These are phyloP conservation scores for Cadophora sp. DNA, from an alignment of 2,329 filamentous ascomycete genomes.

Conservation along the genomic window DNA sequence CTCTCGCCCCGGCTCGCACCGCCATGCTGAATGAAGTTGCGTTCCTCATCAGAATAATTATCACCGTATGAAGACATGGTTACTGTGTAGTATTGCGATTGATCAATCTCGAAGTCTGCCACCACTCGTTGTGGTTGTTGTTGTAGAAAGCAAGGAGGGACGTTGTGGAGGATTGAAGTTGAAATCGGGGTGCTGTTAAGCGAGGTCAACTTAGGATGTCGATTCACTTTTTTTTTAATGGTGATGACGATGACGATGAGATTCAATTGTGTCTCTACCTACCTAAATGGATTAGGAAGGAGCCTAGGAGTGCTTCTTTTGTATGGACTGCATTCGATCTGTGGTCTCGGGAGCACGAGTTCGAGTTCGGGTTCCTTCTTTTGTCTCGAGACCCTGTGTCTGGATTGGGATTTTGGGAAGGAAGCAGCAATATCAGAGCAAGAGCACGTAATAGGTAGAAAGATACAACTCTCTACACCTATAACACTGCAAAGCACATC, in stretches of 20 bases:
- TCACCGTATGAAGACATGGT: constrained; percentile 10
- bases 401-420: too few species aligned
- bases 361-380: too few species aligned
- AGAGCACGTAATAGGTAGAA: too few species aligned
- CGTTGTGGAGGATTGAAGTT: background rate
- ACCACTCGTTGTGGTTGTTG: background rate
- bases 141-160: background rate
- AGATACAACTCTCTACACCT: too few species aligned
- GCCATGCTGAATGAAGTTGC: background rate
- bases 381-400: too few species aligned
- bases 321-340: background rate
- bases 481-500: too few species aligned
- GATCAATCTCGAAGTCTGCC: background rate
- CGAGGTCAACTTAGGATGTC: background rate
- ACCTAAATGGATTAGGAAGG: background rate
- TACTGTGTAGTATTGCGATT: background rate
- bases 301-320: background rate
- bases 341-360: too few species aligned
- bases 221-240: background rate
- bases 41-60: constrained; percentile 8
- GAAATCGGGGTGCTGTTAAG: background rate
- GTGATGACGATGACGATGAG: background rate
- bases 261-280: background rate
- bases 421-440: too few species aligned
- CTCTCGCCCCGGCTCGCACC: constrained; percentile 12